A percentile compares a stretch with the other conserved stretches of the same genome.
These are phyloP conservation scores for Solanum hybrid DNA, from an alignment of 305 asterid species.

Conservation along the genomic window DNA sequence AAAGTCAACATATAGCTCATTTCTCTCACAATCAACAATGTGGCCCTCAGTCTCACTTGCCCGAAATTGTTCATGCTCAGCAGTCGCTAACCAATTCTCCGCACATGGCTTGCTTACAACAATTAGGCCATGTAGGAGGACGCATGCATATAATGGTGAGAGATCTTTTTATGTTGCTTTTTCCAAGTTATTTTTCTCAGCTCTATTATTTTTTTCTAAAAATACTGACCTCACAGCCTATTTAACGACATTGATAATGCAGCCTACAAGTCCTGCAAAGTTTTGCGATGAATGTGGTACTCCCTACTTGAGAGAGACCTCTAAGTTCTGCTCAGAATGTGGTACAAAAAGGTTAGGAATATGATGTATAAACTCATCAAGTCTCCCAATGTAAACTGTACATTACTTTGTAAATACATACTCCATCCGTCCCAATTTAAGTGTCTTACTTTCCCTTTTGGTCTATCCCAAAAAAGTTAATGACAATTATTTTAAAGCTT, in stretches of 20 bases:
- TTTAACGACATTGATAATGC: background rate
- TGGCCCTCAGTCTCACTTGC: conserved; percentile 56
- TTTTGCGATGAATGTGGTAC: conserved; percentile 80
- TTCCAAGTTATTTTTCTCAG: background rate
- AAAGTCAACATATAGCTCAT: conserved; percentile 49
- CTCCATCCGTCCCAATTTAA: background rate
- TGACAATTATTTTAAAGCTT: background rate
- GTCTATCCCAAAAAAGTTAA: background rate
- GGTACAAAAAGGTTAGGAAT: conserved; percentile 77
- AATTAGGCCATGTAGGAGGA: conserved; percentile 69
- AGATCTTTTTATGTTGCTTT: background rate
- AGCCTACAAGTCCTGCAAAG: conserved; percentile 87
- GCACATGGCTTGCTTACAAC: conserved; percentile 60
- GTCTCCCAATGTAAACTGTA: background rate
- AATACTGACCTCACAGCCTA: background rate
- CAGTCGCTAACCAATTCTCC: conserved; percentile 52
- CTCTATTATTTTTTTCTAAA: background rate
- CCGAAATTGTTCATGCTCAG: conserved; percentile 67
- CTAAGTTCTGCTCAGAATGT: conserved; percentile 88
- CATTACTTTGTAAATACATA: background rate
- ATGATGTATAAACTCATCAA: conserved; percentile 13
- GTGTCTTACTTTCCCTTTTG: background rate
- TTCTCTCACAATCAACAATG: conserved; percentile 64
- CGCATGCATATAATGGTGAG: conserved; percentile 68
- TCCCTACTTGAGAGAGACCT: conserved; percentile 66